Percentiles rank a stretch among this genome's conserved stretches.
Evolutionary conservation across 805 yeast species (phyloP).

Genomic region (Teunomyces aglyptinius): DNA sequence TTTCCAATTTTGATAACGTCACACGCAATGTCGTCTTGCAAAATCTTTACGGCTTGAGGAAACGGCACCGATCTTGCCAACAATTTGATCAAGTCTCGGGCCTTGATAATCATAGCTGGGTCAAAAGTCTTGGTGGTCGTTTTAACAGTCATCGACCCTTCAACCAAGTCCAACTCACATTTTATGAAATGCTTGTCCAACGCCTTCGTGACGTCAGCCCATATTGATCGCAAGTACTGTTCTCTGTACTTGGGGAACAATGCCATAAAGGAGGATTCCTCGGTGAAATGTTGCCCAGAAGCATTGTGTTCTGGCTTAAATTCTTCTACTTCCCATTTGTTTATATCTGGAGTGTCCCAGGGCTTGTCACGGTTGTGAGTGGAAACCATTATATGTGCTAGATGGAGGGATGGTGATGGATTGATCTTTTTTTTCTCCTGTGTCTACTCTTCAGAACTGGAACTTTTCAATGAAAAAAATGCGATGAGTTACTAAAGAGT

Average conservation of each 20-base stretch:
- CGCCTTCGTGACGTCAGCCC: slow-evolving; percentile 90
- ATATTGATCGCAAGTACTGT: slow-evolving; percentile 77
- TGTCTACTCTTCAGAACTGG: not conserved
- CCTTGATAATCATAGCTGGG: slow-evolving; percentile 90
- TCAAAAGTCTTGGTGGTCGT: slow-evolving; percentile 95
- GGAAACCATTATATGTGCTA: slow-evolving; percentile 62
- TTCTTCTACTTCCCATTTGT: slow-evolving; percentile 87
- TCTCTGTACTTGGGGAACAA: slow-evolving; percentile 96
- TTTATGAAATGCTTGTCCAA: slow-evolving; percentile 71
- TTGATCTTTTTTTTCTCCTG: slow-evolving; percentile 1
- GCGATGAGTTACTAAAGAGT: not conserved
- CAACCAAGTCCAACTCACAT: slow-evolving; percentile 87
- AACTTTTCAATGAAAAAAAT: not conserved
- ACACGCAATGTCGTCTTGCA: slow-evolving; percentile 91
- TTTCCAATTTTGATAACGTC: slow-evolving; percentile 95
- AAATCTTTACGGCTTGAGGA: slow-evolving; percentile 90
- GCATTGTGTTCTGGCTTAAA: slow-evolving; percentile 87
- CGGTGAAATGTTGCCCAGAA: slow-evolving; percentile 87
- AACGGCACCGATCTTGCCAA: slow-evolving; percentile 95
- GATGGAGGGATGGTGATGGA: not conserved
- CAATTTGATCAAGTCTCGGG: slow-evolving; percentile 90
- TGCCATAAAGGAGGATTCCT: slow-evolving; percentile 92
- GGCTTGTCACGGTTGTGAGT: slow-evolving; percentile 95
- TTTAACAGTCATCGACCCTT: slow-evolving; percentile 95
- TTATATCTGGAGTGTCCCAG: slow-evolving; percentile 95